Evolutionary conservation across 2,329 filamentous ascomycete genomes (phyloP).

Genomic region (Plenodomus lindquistii): DNA sequence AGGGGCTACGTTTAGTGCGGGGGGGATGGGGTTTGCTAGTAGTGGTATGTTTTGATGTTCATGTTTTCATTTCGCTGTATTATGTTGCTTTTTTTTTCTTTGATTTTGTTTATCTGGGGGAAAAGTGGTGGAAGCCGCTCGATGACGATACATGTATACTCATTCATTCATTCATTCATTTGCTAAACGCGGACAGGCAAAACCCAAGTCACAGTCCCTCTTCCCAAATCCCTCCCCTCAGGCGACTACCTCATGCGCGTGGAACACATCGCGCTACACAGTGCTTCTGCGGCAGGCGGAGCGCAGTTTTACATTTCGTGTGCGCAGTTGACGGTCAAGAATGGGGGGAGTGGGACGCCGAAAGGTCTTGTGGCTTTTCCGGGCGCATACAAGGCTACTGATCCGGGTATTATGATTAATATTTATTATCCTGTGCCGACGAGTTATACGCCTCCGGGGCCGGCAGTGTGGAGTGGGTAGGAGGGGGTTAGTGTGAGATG

Average conservation of each 20-base stretch:
- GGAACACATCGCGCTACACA: constrained; percentile 54
- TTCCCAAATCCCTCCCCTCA: constrained; percentile 46
- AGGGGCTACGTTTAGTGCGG: constrained; percentile 19
- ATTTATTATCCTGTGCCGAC: constrained; percentile 31
- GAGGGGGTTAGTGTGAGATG: constrained; percentile 1
- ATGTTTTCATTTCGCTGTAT: too few species aligned
- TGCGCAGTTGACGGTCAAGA: constrained; percentile 50
- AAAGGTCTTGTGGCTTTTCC: constrained; percentile 46
- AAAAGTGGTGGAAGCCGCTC: too few species aligned
- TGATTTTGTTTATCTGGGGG: background rate
- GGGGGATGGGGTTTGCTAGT: constrained; percentile 31
- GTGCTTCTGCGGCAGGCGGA: constrained; percentile 36
- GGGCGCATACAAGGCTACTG: constrained; percentile 36
- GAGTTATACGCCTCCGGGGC: constrained; percentile 24
- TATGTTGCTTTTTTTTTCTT: background rate
- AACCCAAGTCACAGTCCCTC: constrained; percentile 35
- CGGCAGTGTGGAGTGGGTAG: constrained; percentile 23
- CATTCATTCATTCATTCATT: constrained; percentile 1
- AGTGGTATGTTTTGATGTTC: constrained; percentile 20
- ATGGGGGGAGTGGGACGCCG: constrained; percentile 42
- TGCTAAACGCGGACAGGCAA: constrained; percentile 12
- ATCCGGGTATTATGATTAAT: constrained; percentile 32
- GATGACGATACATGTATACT: background rate
- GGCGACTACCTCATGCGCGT: constrained; percentile 53
- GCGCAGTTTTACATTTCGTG: constrained; percentile 52